phyloP scores from a whole-genome alignment of 176 grass and related monocot species.

The Lolium rigidum region DNA sequence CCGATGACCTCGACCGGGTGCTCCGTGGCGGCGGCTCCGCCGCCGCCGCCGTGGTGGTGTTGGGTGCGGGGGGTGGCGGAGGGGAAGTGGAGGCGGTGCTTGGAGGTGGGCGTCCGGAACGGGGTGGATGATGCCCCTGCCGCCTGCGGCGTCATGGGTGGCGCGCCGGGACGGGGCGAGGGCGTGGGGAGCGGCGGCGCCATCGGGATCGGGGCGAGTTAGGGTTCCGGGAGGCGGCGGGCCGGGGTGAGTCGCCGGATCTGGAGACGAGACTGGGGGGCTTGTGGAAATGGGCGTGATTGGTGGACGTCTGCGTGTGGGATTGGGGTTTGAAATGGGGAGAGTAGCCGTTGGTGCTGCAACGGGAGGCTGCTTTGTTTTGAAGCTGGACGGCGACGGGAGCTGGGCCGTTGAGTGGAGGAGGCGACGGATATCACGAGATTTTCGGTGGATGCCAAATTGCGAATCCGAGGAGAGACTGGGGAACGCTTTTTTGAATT shows the following conservation, averaged over 20 bases:
- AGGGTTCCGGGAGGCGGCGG: background rate
- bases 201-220: background rate
- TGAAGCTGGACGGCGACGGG: conserved; percentile 42
- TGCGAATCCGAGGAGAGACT: background rate
- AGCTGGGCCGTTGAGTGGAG: background rate
- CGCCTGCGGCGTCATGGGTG: conserved; percentile 37
- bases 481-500: background rate
- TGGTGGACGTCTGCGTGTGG: no score
- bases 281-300: background rate
- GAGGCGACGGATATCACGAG: conserved; percentile 20
- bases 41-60: no score
- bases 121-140: conserved; percentile 41
- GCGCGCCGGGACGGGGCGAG: conserved; percentile 28
- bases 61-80: conserved; percentile 53
- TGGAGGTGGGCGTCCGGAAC: conserved; percentile 55
- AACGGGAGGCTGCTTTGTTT: conserved; percentile 61
- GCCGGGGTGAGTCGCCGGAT: background rate
- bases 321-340: conserved; percentile 22
- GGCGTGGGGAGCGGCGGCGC: conserved; percentile 50
- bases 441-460: background rate
- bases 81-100: conserved; percentile 83
- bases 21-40: conserved; percentile 50
- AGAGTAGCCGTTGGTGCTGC: conserved; percentile 39
- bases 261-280: background rate
- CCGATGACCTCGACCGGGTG: conserved; percentile 94